These are phyloP conservation scores for Drechslerella coelobrocha DNA, from an alignment of 2,329 filamentous ascomycete genomes.

Conservation along the genomic window DNA sequence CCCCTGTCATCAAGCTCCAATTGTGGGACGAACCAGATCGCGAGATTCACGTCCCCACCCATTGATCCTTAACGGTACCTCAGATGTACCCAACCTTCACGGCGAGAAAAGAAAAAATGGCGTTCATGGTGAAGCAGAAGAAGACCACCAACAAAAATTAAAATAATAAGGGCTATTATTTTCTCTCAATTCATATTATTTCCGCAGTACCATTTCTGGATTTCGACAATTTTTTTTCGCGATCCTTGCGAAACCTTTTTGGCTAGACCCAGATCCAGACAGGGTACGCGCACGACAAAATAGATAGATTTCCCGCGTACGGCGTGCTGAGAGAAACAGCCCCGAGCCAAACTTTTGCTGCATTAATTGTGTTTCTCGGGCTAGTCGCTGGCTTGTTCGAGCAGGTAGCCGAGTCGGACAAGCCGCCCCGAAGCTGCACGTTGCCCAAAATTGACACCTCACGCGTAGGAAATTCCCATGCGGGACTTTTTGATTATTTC, in stretches of 20 bases:
- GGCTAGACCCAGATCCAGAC: constrained; percentile 42
- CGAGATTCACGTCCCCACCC: constrained; percentile 50
- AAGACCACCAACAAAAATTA: neutral
- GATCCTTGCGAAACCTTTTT: constrained; percentile 38
- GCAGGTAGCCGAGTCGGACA: constrained; percentile 51
- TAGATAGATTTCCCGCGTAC: constrained; percentile 20
- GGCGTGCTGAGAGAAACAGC: constrained; percentile 33
- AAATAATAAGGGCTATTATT: neutral
- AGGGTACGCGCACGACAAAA: constrained; percentile 24
- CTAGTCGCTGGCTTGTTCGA: constrained; percentile 44
- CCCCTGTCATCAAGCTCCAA: constrained; percentile 48
- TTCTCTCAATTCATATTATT: constrained; percentile 5
- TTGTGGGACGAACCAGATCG: constrained; percentile 51
- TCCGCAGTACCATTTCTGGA: constrained; percentile 34
- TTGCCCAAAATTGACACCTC: constrained; percentile 50
- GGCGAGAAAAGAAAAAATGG: constrained; percentile 30
- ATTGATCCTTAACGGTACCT: constrained; percentile 39
- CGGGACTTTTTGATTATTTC: constrained; percentile 8
- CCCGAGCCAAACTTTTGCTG: constrained; percentile 33
- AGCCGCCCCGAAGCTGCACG: constrained; percentile 47
- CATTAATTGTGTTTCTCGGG: constrained; percentile 33
- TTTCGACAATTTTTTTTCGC: constrained; percentile 47
- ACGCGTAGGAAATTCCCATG: constrained; percentile 31
- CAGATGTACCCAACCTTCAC: constrained; percentile 11
- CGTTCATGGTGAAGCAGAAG: neutral